A percentile compares a stretch with the other conserved stretches of the same genome.
Evolutionary conservation across 176 grass and related monocot genomes (phyloP).

Genomic region (Raddia distichophylla): DNA sequence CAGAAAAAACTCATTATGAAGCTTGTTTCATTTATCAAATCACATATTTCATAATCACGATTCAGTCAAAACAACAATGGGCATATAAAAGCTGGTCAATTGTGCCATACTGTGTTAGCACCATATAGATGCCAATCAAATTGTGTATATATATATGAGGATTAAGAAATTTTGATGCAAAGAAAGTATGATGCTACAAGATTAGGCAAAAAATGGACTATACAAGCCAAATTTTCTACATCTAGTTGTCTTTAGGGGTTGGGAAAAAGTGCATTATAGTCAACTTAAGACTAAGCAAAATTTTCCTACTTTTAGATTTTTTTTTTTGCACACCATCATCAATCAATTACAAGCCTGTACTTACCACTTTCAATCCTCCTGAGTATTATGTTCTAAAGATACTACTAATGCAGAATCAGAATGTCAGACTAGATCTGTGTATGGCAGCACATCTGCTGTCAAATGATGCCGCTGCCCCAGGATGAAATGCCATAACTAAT

Average conservation of each 20-base stretch:
- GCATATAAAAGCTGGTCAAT: slow-evolving; percentile 16
- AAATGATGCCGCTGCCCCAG: background rate
- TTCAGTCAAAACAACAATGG: slow-evolving; percentile 3
- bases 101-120: slow-evolving; percentile 2
- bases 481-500: background rate
- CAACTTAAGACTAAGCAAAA: background rate
- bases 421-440: slow-evolving; percentile 1
- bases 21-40: background rate
- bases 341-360: background rate
- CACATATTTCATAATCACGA: background rate
- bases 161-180: background rate
- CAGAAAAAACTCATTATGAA: background rate
- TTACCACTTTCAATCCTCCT: slow-evolving; percentile 3
- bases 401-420: background rate
- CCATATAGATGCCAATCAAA: slow-evolving; percentile 19
- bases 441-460: background rate
- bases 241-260: background rate
- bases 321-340: slow-evolving; percentile 8
- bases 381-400: background rate
- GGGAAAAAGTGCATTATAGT: background rate
- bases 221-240: slow-evolving; percentile 15
- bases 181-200: background rate
- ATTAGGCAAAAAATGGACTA: background rate
- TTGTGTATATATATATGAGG: background rate
- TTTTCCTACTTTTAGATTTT: background rate